phyloP scores from a whole-genome alignment of 2,329 filamentous ascomycete genomes.

The Colletotrichum australisinense region DNA sequence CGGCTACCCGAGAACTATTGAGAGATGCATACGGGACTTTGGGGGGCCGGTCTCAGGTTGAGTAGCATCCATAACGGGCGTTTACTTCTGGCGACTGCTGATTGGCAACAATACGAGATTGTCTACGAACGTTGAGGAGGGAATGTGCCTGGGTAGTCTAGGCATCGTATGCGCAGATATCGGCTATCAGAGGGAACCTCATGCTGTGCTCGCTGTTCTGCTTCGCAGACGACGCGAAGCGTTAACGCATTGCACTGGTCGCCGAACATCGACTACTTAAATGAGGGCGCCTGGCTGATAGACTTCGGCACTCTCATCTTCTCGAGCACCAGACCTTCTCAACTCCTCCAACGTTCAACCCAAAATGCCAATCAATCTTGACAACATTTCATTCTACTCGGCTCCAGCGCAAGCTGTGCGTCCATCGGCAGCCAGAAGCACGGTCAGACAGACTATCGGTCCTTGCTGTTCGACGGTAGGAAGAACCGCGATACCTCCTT shows the following conservation, averaged over 20 bases:
- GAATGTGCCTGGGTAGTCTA: not conserved
- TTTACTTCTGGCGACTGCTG: too few species aligned
- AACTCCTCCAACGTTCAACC: not conserved
- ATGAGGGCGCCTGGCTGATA: not conserved
- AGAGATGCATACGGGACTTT: not conserved
- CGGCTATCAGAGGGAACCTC: not conserved
- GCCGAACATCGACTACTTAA: not conserved
- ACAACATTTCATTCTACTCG: too few species aligned
- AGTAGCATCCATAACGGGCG: too few species aligned
- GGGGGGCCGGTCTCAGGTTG: not conserved
- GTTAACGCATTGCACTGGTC: not conserved
- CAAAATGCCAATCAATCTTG: too few species aligned
- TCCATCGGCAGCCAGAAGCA: too few species aligned
- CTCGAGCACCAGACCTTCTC: not conserved
- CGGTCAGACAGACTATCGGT: too few species aligned
- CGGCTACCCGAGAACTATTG: not conserved
- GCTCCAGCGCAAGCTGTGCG: too few species aligned
- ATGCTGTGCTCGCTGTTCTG: not conserved
- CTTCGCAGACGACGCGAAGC: not conserved
- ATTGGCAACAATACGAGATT: too few species aligned
- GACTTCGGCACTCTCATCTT: not conserved
- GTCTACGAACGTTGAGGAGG: not conserved
- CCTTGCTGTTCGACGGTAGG: too few species aligned
- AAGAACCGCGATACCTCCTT: too few species aligned
- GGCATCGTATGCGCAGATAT: not conserved